Evolutionary conservation across 73 alveolate species (phyloP).

Genomic region (Tetrahymena malaccensis): DNA sequence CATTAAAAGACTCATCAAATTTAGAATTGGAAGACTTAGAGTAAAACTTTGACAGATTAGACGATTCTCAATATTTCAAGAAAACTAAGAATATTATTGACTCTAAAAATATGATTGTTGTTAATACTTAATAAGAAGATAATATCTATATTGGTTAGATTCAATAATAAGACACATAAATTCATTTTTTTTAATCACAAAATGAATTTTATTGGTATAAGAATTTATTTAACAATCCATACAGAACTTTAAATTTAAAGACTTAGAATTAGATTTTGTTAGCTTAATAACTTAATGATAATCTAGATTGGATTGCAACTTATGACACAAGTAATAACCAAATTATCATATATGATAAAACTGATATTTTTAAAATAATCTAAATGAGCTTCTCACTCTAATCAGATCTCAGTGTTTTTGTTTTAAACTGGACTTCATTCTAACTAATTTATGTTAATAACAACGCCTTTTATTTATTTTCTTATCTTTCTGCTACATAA

Average conservation of each 20-base stretch:
- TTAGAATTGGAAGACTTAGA: not conserved
- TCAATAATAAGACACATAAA: not conserved
- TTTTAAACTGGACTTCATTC: not conserved
- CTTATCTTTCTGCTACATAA: not conserved
- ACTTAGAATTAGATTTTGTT: not conserved
- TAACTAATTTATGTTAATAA: not conserved
- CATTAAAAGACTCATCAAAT: not conserved
- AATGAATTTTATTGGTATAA: not conserved
- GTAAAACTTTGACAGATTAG: not conserved
- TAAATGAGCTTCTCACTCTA: too few species aligned
- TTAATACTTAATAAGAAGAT: not conserved
- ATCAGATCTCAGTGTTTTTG: not conserved
- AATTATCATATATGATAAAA: too few species aligned
- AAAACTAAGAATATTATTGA: not conserved
- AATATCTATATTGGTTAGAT: not conserved
- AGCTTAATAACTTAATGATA: not conserved
- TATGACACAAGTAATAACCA: not conserved
- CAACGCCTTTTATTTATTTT: not conserved
- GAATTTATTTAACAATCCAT: not conserved
- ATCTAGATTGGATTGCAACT: not conserved
- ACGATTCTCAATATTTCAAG: not conserved
- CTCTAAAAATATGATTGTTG: not conserved
- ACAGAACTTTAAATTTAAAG: not conserved
- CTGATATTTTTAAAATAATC: too few species aligned
- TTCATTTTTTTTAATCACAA: not conserved